These are phyloP conservation scores for Amphibolis antarctica DNA, from an alignment of 106 monocot species.

Conservation along the genomic window DNA sequence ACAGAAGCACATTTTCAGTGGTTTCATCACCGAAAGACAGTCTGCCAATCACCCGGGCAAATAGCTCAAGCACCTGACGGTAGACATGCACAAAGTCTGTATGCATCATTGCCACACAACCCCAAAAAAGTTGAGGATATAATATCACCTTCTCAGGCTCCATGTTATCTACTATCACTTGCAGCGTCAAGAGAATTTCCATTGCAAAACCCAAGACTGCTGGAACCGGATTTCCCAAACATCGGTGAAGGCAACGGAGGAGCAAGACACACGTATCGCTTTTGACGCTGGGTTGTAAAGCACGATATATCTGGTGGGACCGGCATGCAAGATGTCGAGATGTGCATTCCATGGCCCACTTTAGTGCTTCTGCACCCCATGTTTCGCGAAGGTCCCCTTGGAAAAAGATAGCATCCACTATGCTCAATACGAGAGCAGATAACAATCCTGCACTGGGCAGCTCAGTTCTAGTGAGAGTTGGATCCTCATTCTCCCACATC, in stretches of 20 bases:
- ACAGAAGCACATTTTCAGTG: conserved; percentile 82
- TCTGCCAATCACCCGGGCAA: conserved; percentile 67
- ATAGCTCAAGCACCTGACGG: conserved; percentile 85
- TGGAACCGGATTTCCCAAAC: conserved; percentile 82
- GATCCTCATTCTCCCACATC: conserved; percentile 99
- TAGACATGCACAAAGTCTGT: conserved; percentile 94
- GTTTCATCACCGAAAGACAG: conserved; percentile 75
- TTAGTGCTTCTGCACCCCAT: conserved; percentile 92
- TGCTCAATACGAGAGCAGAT: conserved; percentile 79
- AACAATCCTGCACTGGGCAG: conserved; percentile 71
- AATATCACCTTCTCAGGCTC: conserved; percentile 93
- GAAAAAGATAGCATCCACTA: conserved; percentile 97
- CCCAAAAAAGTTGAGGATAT: conserved; percentile 99
- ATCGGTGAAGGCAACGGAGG: conserved; percentile 81
- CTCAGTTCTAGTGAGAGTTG: conserved; percentile 56
- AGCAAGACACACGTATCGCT: conserved; percentile 82
- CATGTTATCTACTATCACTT: conserved; percentile 98
- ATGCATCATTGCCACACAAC: conserved; percentile 95
- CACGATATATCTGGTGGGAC: conserved; percentile 96
- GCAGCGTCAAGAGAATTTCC: conserved; percentile 88
- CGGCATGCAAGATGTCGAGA: conserved; percentile 96
- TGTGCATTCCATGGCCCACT: conserved; percentile 97
- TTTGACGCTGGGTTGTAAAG: conserved; percentile 67
- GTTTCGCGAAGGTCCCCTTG: conserved; percentile 97
- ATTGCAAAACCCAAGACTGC: conserved; percentile 85